Base-by-base conservation (phyloP, 768 basidiomycete species). In the Exidia glandulosa region DNA sequence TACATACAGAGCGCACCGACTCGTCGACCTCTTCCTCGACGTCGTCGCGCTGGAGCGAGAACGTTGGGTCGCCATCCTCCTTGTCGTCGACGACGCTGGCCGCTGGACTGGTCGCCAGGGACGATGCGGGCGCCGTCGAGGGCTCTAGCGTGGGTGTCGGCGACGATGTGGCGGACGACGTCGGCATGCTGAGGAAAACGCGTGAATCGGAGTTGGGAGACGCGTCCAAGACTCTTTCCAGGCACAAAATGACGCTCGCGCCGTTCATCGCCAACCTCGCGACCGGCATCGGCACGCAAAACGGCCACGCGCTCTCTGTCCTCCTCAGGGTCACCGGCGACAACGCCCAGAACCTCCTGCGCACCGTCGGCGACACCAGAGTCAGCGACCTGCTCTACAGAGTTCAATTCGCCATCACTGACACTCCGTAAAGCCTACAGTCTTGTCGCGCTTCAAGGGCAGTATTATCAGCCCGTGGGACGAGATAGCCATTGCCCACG, bases 401-500 rank as follows among this genome's bases (percentile, higher is more conserved):
- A 16, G 7, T 36, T 16, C 34, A 7, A 45, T 45, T 23, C 30
- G 29, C 27, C 9, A 23, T 54, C 50, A 54, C 23, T 9, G 30
- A 9, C 10, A 23, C 50, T 27, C 9, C 19, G 25, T 6, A 6
- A 23, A 54, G 50, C 50, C 50, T 29, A 63, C 69, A 23, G 14
- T 52, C 9, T 59, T 76, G 56, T 62, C 70, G 16, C 66, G 69
- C 57, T 88, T 86, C 66, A 78, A 84, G 65, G 86, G 83, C 10
- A 79, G 78, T 59, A 81, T 92, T 67, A 77, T 81, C 59, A 74
- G 71, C 54, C 91, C 91, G 5, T 94, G 90, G 89, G 89, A 90
- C 62, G 90, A 92, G 57, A 86, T 94, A 65, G 83, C 87, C 7
- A 81, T 91, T 56, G 85, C 88, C 68, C 92, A 92, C 69, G 83